These are phyloP conservation scores for Mrakia gelida DNA, from an alignment of 768 basidiomycete species.

Conservation along the genomic window DNA sequence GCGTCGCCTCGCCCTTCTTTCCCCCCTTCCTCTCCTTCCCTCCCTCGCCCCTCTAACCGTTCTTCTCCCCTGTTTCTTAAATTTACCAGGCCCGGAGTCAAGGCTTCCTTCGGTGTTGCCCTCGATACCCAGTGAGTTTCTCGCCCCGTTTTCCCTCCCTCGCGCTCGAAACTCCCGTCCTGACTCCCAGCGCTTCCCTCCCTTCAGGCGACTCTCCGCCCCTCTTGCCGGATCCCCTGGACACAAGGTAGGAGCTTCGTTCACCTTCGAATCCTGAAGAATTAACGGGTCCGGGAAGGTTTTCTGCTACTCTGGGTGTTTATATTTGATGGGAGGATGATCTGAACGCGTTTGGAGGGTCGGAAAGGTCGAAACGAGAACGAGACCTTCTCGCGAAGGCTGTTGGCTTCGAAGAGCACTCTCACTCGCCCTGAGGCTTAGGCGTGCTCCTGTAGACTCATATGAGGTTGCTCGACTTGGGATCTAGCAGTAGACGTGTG, in stretches of 20 bases:
- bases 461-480: too few species aligned
- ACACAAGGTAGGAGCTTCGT: constrained; percentile 48
- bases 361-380: too few species aligned
- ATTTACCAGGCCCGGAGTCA: constrained; percentile 67
- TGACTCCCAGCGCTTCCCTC: neutral
- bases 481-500: too few species aligned
- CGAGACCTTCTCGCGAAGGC: too few species aligned
- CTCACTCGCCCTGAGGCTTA: too few species aligned
- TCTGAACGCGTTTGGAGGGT: too few species aligned
- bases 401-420: too few species aligned
- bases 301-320: too few species aligned
- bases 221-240: constrained; percentile 43
- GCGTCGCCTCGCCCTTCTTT: neutral
- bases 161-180: constrained; percentile 51
- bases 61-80: neutral
- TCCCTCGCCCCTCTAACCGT: neutral
- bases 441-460: too few species aligned
- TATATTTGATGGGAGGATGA: too few species aligned
- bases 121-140: constrained; percentile 82
- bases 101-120: constrained; percentile 87
- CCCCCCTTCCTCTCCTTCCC: neutral
- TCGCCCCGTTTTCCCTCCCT: neutral
- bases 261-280: constrained; percentile 42
- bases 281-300: neutral
- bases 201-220: constrained; percentile 13